Evolutionary conservation across 2,329 filamentous ascomycete species (phyloP), one percentile per base, ranked within the genome.

Genomic region (Geoglossum cookeanum): DNA sequence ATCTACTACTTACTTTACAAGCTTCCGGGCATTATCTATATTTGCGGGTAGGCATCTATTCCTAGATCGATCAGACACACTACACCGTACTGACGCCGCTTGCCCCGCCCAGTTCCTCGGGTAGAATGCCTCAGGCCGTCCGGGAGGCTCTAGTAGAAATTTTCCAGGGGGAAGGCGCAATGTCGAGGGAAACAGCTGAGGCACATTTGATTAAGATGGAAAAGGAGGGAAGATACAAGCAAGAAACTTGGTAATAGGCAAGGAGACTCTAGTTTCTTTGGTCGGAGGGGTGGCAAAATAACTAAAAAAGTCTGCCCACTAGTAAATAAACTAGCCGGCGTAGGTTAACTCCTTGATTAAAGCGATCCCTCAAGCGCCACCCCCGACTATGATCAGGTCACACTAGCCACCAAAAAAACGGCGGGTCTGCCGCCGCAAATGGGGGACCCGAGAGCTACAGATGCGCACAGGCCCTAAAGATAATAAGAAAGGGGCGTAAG

Each of bases 81-180:
- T 29, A 17, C 17, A 15, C 6, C 9, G 4, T 32, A 27, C n/a
- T 29, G 29, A 59, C 49, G n/a, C 13, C 53, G 22, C 9, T 15
- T 59, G 56, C 8, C 51, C n/a, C 8, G 27, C 15, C 70, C 60
- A 74, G 74, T 1, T 79, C 78, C 0, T 84, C 80, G 0, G 84
- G 84, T 0, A 78, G 77, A 59, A 87, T 87, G 84, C 83, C 84
- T 1, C 79, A 81, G 63, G 81, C 80, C 9, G 79, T 87, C 1
- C 72, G 82, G 17, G 78, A 81, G 64, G 81, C 83, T 3, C 69
- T 87, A 30, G 72, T 82, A n/a, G 79, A 84, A 64, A 72, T 75
- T 2, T 76, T 86, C 58, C 68, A 69, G 51, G 64, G 65, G n/a
- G 67, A 70, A 48, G 72, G 70, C 1, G 58, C 57, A 2, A 63